Percentiles rank a stretch among this genome's conserved stretches.
These are phyloP conservation scores for Colletotrichum truncatum DNA, from an alignment of 2,329 filamentous ascomycete species.

Conservation along the genomic window DNA sequence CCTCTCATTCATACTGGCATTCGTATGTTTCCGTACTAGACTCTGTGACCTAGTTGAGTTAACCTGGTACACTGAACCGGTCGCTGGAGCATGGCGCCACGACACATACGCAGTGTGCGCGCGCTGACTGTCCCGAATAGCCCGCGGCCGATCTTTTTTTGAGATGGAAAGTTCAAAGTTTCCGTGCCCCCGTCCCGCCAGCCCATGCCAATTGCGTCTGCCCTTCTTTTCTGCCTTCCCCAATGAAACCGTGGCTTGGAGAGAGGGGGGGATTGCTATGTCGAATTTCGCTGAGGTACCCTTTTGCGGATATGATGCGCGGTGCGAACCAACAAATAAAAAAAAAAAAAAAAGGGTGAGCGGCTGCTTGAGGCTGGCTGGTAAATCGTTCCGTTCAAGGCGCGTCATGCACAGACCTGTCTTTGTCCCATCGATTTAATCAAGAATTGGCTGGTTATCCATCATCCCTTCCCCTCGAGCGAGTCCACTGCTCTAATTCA, in stretches of 20 bases:
- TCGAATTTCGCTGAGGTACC: neutral
- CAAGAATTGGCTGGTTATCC: neutral
- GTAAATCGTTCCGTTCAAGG: constrained; percentile 1
- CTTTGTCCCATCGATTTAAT: constrained; percentile 13
- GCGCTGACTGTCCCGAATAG: too few species aligned
- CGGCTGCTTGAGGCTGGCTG: neutral
- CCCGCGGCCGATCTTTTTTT: constrained; percentile 11
- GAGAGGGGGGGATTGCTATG: constrained; percentile 11
- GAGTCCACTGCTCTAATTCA: neutral
- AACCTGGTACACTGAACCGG: neutral
- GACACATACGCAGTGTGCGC: neutral
- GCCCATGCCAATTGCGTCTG: constrained; percentile 2
- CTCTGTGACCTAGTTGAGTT: too few species aligned
- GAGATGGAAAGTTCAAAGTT: constrained; percentile 4
- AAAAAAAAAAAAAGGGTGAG: neutral
- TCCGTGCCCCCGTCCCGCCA: constrained; percentile 10
- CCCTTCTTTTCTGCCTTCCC: too few species aligned
- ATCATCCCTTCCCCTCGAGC: neutral
- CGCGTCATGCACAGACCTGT: constrained; percentile 23
- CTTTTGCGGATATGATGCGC: neutral
- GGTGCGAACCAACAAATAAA: too few species aligned
- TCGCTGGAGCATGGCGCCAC: constrained; percentile 7
- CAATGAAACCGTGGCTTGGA: constrained; percentile 24
- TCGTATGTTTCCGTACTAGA: neutral
- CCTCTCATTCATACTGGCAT: neutral